phyloP scores from a whole-genome alignment of 176 grass and related monocot species.

The Phoenix dactylifera region DNA sequence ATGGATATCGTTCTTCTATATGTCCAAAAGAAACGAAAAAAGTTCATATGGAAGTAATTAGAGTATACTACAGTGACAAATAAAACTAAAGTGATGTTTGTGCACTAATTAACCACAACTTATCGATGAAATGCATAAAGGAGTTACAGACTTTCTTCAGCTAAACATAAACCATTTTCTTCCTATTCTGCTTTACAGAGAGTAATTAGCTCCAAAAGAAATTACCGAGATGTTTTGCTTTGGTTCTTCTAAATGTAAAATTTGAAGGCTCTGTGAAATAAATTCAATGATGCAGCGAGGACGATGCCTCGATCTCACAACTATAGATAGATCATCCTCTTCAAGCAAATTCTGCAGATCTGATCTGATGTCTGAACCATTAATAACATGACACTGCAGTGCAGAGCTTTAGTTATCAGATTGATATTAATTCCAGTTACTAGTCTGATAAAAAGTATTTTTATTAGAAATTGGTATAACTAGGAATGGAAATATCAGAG shows the following conservation, averaged over 20 bases:
- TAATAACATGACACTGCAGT: slow-evolving; percentile 73
- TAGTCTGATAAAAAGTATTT: too few species aligned
- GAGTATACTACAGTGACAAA: too few species aligned
- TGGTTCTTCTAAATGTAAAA: slow-evolving; percentile 64
- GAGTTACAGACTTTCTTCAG: too few species aligned
- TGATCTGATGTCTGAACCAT: slow-evolving; percentile 47
- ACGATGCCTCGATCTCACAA: slow-evolving; percentile 60
- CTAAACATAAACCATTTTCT: too few species aligned
- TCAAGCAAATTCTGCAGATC: slow-evolving; percentile 67
- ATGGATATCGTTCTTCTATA: too few species aligned
- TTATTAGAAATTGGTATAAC: too few species aligned
- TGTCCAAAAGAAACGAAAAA: too few species aligned
- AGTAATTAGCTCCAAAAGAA: background rate
- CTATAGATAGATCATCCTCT: slow-evolving; percentile 56
- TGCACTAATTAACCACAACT: too few species aligned
- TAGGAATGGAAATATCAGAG: too few species aligned
- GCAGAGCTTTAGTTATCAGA: slow-evolving; percentile 1
- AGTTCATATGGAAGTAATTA: too few species aligned
- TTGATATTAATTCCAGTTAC: background rate
- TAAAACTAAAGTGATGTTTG: too few species aligned
- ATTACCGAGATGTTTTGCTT: slow-evolving; percentile 57
- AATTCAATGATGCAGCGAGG: slow-evolving; percentile 83
- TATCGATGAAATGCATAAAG: too few species aligned
- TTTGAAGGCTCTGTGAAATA: slow-evolving; percentile 58
- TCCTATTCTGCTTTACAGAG: background rate